These are phyloP conservation scores for Eutrema heterophyllum DNA, from an alignment of 345 rosid genomes.

Conservation along the genomic window DNA sequence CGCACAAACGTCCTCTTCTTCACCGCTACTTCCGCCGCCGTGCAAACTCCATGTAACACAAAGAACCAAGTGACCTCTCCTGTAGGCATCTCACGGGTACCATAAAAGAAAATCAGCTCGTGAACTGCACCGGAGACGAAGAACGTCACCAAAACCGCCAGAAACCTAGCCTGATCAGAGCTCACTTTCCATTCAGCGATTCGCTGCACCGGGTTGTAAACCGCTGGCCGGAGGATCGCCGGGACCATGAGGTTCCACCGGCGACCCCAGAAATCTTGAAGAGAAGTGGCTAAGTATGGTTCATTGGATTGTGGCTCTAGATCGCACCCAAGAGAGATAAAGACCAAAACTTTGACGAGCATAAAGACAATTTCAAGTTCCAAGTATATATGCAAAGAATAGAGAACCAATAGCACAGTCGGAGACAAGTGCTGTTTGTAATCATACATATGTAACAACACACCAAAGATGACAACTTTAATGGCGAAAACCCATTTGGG, in stretches of 20 bases:
- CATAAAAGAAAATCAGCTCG: constrained; percentile 26
- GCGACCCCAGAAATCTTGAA: constrained; percentile 58
- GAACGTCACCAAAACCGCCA: constrained; percentile 26
- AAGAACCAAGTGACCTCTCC: constrained; percentile 39
- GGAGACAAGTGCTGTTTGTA: constrained; percentile 15
- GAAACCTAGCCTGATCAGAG: neutral
- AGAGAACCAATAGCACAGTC: neutral
- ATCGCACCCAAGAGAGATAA: constrained; percentile 19
- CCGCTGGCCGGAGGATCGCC: constrained; percentile 37
- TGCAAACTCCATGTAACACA: constrained; percentile 34
- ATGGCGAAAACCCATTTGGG: constrained; percentile 33
- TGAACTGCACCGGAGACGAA: constrained; percentile 34
- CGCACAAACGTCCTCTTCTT: constrained; percentile 11
- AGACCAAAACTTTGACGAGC: constrained; percentile 10
- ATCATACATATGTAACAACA: constrained; percentile 13
- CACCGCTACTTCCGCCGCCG: constrained; percentile 27
- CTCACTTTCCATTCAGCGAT: neutral
- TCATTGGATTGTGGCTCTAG: constrained; percentile 41
- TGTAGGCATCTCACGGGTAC: constrained; percentile 27
- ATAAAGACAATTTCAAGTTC: constrained; percentile 31
- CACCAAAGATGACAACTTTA: constrained; percentile 24
- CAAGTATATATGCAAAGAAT: constrained; percentile 28
- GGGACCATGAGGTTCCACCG: constrained; percentile 57
- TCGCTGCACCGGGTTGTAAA: constrained; percentile 32
- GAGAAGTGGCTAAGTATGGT: constrained; percentile 50